These are phyloP conservation scores for Hypoxylon sp. DNA, from an alignment of 2,329 filamentous ascomycete genomes.

Conservation along the genomic window DNA sequence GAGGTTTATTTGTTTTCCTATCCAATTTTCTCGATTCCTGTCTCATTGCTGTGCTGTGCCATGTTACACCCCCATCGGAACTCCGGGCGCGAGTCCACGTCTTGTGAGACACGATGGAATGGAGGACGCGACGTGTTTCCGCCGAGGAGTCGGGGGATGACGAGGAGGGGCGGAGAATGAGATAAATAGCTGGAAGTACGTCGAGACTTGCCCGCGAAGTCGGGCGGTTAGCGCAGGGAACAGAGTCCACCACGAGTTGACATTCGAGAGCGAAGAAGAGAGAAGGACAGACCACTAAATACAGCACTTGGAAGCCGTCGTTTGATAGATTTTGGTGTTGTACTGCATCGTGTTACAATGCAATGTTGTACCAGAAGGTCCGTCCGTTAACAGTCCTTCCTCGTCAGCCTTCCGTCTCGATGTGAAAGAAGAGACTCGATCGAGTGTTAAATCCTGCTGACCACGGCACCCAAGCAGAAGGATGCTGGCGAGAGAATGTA, in stretches of 20 bases:
- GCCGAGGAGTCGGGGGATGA: neutral
- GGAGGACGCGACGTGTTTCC: conserved; percentile 1
- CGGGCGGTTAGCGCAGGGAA: neutral
- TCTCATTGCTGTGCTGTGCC: neutral
- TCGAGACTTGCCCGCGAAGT: neutral
- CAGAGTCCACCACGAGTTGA: neutral
- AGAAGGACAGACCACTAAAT: neutral
- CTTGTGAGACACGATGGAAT: conserved; percentile 3
- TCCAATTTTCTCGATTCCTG: too few species aligned
- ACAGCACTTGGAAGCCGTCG: neutral
- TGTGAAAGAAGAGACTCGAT: neutral
- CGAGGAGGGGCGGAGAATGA: neutral
- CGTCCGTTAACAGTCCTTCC: neutral
- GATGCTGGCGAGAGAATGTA: too few species aligned
- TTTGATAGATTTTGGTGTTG: neutral
- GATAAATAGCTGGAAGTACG: neutral
- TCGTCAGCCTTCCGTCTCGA: too few species aligned
- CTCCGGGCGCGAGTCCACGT: conserved; percentile 19
- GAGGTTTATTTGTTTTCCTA: too few species aligned
- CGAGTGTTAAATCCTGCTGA: neutral
- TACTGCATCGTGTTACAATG: neutral
- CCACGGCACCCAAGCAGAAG: neutral
- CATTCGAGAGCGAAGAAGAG: neutral
- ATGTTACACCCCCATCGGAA: conserved; percentile 31
- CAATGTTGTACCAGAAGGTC: neutral